phyloP scores from a whole-genome alignment of 208 protist genomes.

The Crithidia acanthocephali region DNA sequence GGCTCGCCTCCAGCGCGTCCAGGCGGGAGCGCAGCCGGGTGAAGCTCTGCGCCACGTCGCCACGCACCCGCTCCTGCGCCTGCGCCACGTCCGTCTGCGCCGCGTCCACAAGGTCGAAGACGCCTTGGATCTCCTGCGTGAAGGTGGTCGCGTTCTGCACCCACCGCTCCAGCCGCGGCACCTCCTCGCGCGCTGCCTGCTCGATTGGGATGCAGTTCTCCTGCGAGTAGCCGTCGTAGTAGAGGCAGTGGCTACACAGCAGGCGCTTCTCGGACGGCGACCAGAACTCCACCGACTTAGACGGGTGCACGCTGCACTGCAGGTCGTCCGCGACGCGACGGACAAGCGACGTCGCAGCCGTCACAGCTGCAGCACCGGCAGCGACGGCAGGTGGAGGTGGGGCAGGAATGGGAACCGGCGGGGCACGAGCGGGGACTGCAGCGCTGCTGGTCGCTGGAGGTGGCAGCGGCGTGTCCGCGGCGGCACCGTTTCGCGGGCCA shows the following conservation, averaged over 20 bases:
- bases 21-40: slow-evolving; percentile 43
- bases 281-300: slow-evolving; percentile 82
- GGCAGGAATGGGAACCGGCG: background rate
- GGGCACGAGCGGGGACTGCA: background rate
- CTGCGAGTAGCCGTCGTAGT: slow-evolving; percentile 73
- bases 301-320: slow-evolving; percentile 51
- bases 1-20: slow-evolving; percentile 46
- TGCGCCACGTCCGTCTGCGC: slow-evolving; percentile 53
- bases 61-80: slow-evolving; percentile 33
- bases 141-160: slow-evolving; percentile 67
- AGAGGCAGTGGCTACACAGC: slow-evolving; percentile 80
- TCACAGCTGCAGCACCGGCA: background rate
- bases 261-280: slow-evolving; percentile 65
- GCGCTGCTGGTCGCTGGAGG: background rate
- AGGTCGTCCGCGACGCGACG: slow-evolving; percentile 15
- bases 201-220: slow-evolving; percentile 71
- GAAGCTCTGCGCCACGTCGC: slow-evolving; percentile 52
- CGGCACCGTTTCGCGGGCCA: background rate
- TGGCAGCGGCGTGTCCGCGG: no score
- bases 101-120: slow-evolving; percentile 58
- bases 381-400: background rate
- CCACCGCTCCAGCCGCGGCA: slow-evolving; percentile 57
- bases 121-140: slow-evolving; percentile 58
- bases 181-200: slow-evolving; percentile 53
- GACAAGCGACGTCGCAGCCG: background rate